Conservation (phyloP, 306 rosid genomes). For the Boehmeria nivea region DNA sequence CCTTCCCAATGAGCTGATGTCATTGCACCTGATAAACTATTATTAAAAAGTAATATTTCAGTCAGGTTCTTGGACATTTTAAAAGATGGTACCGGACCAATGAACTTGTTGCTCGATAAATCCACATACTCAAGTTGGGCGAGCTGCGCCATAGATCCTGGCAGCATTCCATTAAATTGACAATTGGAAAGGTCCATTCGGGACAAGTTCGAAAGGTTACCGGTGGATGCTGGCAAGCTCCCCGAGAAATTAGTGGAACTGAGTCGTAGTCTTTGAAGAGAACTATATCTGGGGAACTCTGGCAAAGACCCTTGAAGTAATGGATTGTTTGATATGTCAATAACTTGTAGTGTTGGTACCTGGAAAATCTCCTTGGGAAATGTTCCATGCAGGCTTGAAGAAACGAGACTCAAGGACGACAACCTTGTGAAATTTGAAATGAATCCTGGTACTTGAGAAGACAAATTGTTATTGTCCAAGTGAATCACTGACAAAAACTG, state of each 20-base stretch:
- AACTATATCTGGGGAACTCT: conserved; percentile 2
- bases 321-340: conserved; percentile 1
- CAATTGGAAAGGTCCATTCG: conserved; percentile 10
- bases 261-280: conserved; percentile 13
- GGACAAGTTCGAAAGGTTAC: conserved; percentile 15
- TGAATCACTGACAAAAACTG: conserved; percentile 24
- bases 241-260: conserved; percentile 15
- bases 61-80: conserved; percentile 16
- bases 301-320: conserved; percentile 29
- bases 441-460: conserved; percentile 16
- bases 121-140: conserved; percentile 19
- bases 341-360: conserved; percentile 12
- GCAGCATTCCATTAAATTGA: conserved; percentile 25
- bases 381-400: background rate
- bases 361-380: conserved; percentile 28
- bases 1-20: conserved; percentile 19
- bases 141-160: conserved; percentile 15
- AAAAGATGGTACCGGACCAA: conserved; percentile 29
- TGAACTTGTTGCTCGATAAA: conserved; percentile 6
- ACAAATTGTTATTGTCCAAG: background rate
- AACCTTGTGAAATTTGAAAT: conserved; percentile 17
- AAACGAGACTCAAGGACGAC: conserved; percentile 18
- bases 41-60: conserved; percentile 10
- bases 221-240: conserved; percentile 17
- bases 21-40: conserved; percentile 21